Evolutionary conservation across 2,329 filamentous ascomycete genomes (phyloP).

Genomic region (Thelonectria blattea): DNA sequence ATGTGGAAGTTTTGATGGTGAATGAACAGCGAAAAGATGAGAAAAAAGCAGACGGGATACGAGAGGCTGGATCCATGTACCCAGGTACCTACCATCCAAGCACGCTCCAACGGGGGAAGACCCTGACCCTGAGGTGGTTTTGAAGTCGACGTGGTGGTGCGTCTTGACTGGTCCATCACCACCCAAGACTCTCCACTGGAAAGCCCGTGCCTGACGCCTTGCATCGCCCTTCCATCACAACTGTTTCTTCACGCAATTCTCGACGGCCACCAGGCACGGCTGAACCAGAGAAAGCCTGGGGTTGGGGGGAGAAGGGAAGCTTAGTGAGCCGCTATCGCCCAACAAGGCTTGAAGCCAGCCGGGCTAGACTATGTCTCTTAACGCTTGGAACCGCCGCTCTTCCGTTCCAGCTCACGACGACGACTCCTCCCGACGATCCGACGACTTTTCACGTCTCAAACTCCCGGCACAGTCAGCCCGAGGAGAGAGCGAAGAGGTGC

Average conservation of each 20-base stretch:
- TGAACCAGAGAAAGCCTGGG: conserved; percentile 10
- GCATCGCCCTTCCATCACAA: conserved; percentile 10
- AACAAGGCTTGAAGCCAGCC: conserved; percentile 3
- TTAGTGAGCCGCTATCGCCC: conserved; percentile 11
- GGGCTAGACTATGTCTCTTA: no score
- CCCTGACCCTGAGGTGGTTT: not conserved
- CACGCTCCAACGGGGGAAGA: not conserved
- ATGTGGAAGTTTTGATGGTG: not conserved
- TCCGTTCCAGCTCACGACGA: no score
- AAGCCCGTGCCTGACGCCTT: conserved; percentile 11
- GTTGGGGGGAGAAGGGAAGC: no score
- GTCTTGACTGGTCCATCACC: not conserved
- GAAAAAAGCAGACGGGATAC: conserved; percentile 15
- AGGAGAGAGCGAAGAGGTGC: no score
- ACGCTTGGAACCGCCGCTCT: no score
- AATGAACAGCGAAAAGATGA: not conserved
- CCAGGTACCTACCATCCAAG: no score
- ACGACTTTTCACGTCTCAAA: not conserved
- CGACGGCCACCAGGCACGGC: not conserved
- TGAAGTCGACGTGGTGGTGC: not conserved
- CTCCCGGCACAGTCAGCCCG: no score
- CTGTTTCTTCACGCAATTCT: no score
- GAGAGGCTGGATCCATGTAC: not conserved
- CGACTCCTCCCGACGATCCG: not conserved
- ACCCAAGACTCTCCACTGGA: not conserved